Evolutionary conservation across 257 asterid genomes (phyloP).

Genomic region (Dorcoceras hygrometricum): DNA sequence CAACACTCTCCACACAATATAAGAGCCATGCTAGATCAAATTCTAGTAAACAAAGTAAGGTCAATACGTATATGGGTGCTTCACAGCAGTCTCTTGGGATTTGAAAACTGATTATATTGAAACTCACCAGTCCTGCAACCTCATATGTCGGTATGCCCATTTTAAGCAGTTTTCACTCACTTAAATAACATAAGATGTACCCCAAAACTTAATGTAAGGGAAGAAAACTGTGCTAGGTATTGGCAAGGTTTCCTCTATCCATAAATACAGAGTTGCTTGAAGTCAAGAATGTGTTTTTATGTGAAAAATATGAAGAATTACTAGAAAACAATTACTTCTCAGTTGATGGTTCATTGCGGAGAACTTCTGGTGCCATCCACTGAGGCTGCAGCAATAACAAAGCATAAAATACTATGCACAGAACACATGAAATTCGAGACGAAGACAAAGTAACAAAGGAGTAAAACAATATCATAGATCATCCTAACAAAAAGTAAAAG

Average conservation of each 20-base stretch:
- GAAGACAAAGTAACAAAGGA: background rate
- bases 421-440: background rate
- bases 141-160: background rate
- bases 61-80: background rate
- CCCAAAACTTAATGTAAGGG: background rate
- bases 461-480: background rate
- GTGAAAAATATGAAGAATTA: background rate
- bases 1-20: background rate
- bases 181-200: background rate
- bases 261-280: background rate
- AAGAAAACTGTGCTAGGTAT: background rate
- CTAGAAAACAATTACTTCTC: conserved; percentile 53
- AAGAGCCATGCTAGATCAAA: background rate
- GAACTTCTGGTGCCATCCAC: conserved; percentile 96
- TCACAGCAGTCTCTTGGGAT: too few relatives aligned
- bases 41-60: background rate
- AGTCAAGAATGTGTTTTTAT: background rate
- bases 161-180: background rate
- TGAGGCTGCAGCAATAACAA: conserved; percentile 52
- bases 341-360: conserved; percentile 67
- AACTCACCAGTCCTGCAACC: background rate
- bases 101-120: too few relatives aligned
- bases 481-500: background rate
- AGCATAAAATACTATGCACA: conserved; percentile 2
- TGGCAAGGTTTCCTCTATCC: background rate